phyloP scores from a whole-genome alignment of 352 stramenopile species.

The Globisporangium paroecandrum region DNA sequence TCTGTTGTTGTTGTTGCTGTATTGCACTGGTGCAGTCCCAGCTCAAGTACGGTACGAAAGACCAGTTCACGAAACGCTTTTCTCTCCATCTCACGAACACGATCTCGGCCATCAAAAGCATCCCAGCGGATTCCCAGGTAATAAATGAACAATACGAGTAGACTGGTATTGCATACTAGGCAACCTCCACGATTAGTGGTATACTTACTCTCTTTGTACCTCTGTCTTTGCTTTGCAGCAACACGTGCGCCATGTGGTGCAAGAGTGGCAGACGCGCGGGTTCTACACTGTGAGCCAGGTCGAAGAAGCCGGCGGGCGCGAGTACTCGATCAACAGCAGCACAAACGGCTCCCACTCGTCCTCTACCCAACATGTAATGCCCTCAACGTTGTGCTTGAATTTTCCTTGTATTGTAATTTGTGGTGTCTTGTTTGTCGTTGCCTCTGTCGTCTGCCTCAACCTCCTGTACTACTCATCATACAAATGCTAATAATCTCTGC shows the following conservation, averaged over 20 bases:
- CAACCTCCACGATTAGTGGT: too few relatives aligned
- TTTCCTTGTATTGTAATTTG: not conserved
- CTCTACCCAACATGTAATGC: constrained; percentile 12
- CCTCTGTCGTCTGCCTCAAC: not conserved
- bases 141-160: not conserved
- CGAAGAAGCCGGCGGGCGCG: constrained; percentile 51
- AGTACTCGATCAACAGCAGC: constrained; percentile 28
- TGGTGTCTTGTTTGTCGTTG: not conserved
- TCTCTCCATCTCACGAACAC: constrained; percentile 68
- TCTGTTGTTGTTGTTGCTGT: not conserved
- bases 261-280: constrained; percentile 74
- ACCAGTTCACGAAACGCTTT: constrained; percentile 79
- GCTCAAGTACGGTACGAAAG: constrained; percentile 59
- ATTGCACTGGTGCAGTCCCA: constrained; percentile 39
- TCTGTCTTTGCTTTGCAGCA: constrained; percentile 23
- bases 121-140: constrained; percentile 62
- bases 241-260: constrained; percentile 64
- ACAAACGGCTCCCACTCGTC: not conserved
- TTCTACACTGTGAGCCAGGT: constrained; percentile 67
- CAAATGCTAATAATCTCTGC: constrained; percentile 3
- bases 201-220: constrained; percentile 1
- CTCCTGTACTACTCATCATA: not conserved
- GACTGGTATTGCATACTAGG: not conserved
- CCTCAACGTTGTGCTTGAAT: not conserved
- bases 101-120: constrained; percentile 67